These are phyloP conservation scores for Acidiella bohemica DNA, from an alignment of 495 filamentous ascomycete species.

Conservation along the genomic window DNA sequence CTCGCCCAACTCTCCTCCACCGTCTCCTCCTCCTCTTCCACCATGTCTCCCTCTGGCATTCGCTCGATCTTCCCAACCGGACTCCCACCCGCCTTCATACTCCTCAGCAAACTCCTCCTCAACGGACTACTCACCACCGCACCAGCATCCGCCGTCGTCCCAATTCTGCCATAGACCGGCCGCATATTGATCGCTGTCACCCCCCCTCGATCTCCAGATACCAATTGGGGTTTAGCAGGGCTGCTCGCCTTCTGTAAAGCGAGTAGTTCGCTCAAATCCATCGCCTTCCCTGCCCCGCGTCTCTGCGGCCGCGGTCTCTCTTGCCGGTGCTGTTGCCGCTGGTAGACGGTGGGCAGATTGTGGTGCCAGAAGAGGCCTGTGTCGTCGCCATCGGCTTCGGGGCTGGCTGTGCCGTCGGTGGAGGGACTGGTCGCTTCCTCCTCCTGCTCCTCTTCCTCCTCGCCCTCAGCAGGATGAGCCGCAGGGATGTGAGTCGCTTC, in stretches of 20 bases:
- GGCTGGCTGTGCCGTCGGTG: slow-evolving; percentile 1
- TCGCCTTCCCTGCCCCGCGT: slow-evolving; percentile 2
- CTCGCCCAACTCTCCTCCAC: slow-evolving; percentile 9
- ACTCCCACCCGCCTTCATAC: slow-evolving; percentile 6
- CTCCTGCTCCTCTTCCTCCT: neutral
- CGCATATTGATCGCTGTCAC: neutral
- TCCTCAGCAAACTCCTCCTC: slow-evolving; percentile 14
- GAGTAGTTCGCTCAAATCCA: slow-evolving; percentile 16
- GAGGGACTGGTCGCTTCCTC: neutral
- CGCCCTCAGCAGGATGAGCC: neutral
- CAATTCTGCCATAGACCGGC: slow-evolving; percentile 4
- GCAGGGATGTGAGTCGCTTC: slow-evolving; percentile 5
- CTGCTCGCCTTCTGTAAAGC: neutral
- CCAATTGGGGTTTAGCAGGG: neutral
- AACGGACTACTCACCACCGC: slow-evolving; percentile 10
- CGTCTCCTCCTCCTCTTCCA: neutral
- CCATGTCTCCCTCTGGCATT: neutral
- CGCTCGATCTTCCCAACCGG: neutral
- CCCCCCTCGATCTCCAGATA: too few species aligned
- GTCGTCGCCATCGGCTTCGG: slow-evolving; percentile 23
- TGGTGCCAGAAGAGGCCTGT: slow-evolving; percentile 28
- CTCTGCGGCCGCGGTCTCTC: neutral
- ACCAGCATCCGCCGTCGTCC: neutral
- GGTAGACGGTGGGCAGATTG: slow-evolving; percentile 22
- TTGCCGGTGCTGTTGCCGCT: neutral